Percentiles rank a stretch among this genome's conserved stretches.
Conservation (phyloP, 495 filamentous ascomycete species). For the Penicillium samsonianum region DNA sequence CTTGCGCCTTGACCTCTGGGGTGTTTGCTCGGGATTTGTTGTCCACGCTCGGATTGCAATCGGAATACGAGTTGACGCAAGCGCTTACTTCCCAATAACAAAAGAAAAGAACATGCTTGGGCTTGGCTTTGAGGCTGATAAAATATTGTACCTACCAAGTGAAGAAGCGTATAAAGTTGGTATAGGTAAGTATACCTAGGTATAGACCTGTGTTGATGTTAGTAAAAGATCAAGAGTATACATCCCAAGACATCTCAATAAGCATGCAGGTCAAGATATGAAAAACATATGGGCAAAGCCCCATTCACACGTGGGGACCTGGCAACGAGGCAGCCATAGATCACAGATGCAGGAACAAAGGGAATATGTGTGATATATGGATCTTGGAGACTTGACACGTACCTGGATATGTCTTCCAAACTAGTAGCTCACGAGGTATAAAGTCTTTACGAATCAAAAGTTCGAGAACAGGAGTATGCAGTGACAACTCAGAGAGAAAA, state of each 20-base stretch:
- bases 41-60: slow-evolving; percentile 9
- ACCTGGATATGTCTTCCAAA: slow-evolving; percentile 4
- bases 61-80: slow-evolving; percentile 1
- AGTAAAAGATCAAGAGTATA: background rate
- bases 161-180: background rate
- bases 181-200: background rate
- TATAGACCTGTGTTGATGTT: background rate
- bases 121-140: background rate
- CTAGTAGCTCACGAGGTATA: slow-evolving; percentile 2
- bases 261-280: background rate
- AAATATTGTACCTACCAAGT: slow-evolving; percentile 4
- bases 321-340: background rate
- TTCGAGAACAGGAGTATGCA: slow-evolving; percentile 19
- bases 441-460: slow-evolving; percentile 16
- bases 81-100: slow-evolving; percentile 1
- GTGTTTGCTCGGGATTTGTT: background rate
- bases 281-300: slow-evolving; percentile 6
- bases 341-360: slow-evolving; percentile 9
- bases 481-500: slow-evolving; percentile 35
- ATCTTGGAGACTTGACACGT: slow-evolving; percentile 4
- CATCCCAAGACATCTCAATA: background rate
- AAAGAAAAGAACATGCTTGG: background rate
- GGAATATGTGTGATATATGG: slow-evolving; percentile 3
- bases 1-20: slow-evolving; percentile 1
- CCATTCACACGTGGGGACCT: background rate